A percentile compares a stretch with the other conserved stretches of the same genome.
These are phyloP conservation scores for Rhodomyrtus tomentosa DNA, from an alignment of 345 rosid species.

Conservation along the genomic window DNA sequence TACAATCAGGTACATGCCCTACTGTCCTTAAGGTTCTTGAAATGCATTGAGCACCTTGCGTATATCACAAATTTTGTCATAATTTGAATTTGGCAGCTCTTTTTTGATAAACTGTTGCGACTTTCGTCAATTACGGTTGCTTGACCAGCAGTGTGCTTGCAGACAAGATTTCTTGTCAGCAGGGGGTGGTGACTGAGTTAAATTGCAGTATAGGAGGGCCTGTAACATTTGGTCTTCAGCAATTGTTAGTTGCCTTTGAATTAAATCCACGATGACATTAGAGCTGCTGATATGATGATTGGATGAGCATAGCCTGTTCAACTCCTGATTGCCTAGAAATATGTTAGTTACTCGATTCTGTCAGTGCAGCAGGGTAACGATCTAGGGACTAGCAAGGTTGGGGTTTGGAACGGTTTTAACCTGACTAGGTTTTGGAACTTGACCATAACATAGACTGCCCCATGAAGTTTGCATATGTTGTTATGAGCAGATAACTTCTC, in stretches of 20 bases:
- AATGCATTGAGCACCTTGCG: not conserved
- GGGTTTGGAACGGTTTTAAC: not conserved
- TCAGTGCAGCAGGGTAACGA: not conserved
- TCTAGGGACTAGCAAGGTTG: not conserved
- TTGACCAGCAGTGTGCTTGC: not conserved
- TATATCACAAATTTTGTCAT: not conserved
- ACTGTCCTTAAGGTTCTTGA: not conserved
- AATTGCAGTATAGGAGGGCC: not conserved
- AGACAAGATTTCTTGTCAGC: not conserved
- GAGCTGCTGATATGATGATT: not conserved
- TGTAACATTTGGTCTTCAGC: not conserved
- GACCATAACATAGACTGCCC: not conserved
- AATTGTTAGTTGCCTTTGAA: not conserved
- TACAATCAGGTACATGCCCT: constrained; percentile 13
- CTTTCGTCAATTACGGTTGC: not conserved
- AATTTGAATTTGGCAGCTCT: not conserved
- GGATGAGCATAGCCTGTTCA: not conserved
- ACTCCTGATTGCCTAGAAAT: not conserved
- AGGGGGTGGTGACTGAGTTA: not conserved
- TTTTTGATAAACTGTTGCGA: not conserved
- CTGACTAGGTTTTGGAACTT: not conserved
- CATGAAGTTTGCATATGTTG: not conserved
- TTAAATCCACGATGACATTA: not conserved
- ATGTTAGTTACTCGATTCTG: not conserved
- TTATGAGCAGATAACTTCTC: not conserved